These are phyloP conservation scores for Pisolithus sp. DNA, from an alignment of 768 basidiomycete species.

Conservation along the genomic window DNA sequence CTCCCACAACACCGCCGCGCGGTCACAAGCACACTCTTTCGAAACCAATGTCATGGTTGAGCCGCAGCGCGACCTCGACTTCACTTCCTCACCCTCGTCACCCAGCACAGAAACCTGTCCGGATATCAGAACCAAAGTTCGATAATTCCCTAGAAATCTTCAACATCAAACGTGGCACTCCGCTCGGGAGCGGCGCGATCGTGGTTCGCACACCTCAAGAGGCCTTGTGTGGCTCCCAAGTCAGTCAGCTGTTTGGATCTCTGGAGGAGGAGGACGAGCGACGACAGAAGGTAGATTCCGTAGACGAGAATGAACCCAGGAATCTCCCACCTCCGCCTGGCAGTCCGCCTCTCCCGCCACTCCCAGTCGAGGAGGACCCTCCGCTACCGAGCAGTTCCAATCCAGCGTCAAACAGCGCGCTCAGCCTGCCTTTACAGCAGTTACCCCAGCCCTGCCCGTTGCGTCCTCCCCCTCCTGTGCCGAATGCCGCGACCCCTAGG, in stretches of 20 bases:
- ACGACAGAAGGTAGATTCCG: conserved; percentile 7
- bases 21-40: conserved; percentile 33
- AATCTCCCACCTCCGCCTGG: conserved; percentile 28
- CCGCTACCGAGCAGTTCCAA: background rate
- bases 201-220: conserved; percentile 79
- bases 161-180: conserved; percentile 33
- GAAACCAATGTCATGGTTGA: conserved; percentile 39
- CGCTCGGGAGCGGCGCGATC: conserved; percentile 65
- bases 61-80: conserved; percentile 30
- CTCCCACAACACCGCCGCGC: conserved; percentile 24
- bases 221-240: conserved; percentile 42
- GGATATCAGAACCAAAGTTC: conserved; percentile 40
- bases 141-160: conserved; percentile 28
- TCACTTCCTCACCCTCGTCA: conserved; percentile 19
- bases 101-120: conserved; percentile 33
- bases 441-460: conserved; percentile 28
- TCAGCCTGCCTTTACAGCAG: conserved; percentile 20
- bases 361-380: conserved; percentile 28
- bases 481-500: conserved; percentile 12
- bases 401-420: conserved; percentile 16
- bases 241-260: conserved; percentile 1
- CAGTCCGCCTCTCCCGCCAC: conserved; percentile 49
- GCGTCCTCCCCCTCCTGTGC: conserved; percentile 26
- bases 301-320: conserved; percentile 11
- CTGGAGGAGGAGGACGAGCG: conserved; percentile 10